These are phyloP conservation scores for Tuber indicum DNA, from an alignment of 495 filamentous ascomycete genomes.

Conservation along the genomic window DNA sequence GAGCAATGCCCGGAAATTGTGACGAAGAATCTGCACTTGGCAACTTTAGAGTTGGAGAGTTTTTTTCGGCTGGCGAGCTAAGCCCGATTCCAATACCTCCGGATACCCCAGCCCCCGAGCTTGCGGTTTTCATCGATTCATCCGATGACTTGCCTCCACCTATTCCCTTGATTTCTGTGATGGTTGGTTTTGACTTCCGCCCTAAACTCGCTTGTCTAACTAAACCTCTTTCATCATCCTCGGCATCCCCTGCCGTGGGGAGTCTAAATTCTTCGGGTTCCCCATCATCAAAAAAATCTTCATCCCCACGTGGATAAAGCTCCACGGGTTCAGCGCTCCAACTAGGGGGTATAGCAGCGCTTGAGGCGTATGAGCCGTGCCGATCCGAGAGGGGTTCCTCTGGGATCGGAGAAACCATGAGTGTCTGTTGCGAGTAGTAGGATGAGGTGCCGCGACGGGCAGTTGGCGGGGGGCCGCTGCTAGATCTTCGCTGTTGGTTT, in stretches of 20 bases:
- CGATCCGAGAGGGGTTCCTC: slow-evolving; percentile 59
- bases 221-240: slow-evolving; percentile 53
- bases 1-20: slow-evolving; percentile 14
- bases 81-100: slow-evolving; percentile 7
- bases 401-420: slow-evolving; percentile 79
- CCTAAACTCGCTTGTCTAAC: slow-evolving; percentile 58
- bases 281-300: slow-evolving; percentile 44
- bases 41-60: slow-evolving; percentile 24
- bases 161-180: slow-evolving; percentile 33
- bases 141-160: slow-evolving; percentile 21
- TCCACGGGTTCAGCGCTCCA: slow-evolving; percentile 47
- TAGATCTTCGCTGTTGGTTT: slow-evolving; percentile 53
- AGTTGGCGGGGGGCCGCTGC: slow-evolving; percentile 49
- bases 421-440: slow-evolving; percentile 62
- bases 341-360: slow-evolving; percentile 66
- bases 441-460: slow-evolving; percentile 62
- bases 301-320: slow-evolving; percentile 14
- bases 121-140: slow-evolving; percentile 16
- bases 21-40: slow-evolving; percentile 13
- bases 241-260: slow-evolving; percentile 44
- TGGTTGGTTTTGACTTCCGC: slow-evolving; percentile 36
- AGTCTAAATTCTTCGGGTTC: slow-evolving; percentile 50
- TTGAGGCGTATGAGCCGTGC: slow-evolving; percentile 72
- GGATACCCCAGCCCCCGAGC: slow-evolving; percentile 8
- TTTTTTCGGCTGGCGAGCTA: slow-evolving; percentile 23